phyloP scores from a whole-genome alignment of 768 basidiomycete genomes.

The Flagelloscypha sp. region DNA sequence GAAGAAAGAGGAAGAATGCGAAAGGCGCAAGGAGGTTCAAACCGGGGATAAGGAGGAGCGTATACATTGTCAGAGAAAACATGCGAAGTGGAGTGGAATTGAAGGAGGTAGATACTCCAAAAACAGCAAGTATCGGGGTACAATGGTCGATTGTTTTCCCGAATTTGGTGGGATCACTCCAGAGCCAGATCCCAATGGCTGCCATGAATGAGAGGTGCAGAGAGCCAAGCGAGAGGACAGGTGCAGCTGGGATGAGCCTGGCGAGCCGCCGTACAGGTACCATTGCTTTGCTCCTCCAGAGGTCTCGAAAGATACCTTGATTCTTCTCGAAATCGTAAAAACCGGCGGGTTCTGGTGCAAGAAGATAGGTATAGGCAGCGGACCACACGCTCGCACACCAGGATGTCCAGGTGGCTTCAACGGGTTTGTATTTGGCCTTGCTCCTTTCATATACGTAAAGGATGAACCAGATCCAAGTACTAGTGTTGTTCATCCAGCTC shows the following conservation, averaged over 20 bases:
- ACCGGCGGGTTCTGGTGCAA: too few species aligned
- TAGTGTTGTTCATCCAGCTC: too few species aligned
- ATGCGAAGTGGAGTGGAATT: conserved; percentile 8
- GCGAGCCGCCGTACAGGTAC: too few species aligned
- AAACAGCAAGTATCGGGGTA: too few species aligned
- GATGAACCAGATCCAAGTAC: conserved; percentile 4
- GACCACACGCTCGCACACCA: too few species aligned
- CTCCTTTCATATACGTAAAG: conserved; percentile 1
- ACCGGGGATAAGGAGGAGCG: conserved; percentile 13
- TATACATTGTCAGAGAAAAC: conserved; percentile 13
- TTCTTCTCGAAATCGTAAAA: too few species aligned
- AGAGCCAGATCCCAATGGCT: conserved; percentile 15
- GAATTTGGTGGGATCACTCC: conserved; percentile 10
- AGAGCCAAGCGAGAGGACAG: conserved; percentile 13
- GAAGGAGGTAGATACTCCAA: conserved; percentile 4
- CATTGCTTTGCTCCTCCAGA: too few species aligned
- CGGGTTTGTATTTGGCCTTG: too few species aligned
- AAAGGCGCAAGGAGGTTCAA: conserved; percentile 14
- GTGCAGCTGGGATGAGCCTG: too few species aligned
- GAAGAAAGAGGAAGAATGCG: conserved; percentile 10
- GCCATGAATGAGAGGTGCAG: conserved; percentile 15
- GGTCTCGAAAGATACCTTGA: too few species aligned
- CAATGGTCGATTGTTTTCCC: conserved; percentile 3
- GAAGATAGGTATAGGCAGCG: too few species aligned
- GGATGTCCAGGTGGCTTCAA: too few species aligned